Evolutionary conservation across 306 rosid genomes (phyloP).

Genomic region (Pyrus pyrifolia): DNA sequence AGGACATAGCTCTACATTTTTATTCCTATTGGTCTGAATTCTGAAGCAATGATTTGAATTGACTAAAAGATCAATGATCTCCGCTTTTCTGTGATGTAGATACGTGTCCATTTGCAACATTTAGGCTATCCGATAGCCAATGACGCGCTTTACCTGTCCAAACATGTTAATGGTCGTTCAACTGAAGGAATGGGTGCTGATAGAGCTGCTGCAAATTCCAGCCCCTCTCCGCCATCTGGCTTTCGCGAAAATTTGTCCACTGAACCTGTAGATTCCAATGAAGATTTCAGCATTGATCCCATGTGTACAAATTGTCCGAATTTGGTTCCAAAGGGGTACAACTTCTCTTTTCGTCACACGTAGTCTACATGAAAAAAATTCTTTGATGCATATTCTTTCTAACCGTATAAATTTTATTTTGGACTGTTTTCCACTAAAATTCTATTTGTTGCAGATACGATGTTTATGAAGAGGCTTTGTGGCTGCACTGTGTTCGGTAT

Average conservation of each 20-base stretch:
- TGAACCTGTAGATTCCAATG: slow-evolving; percentile 31
- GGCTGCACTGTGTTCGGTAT: slow-evolving; percentile 71
- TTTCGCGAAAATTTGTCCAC: slow-evolving; percentile 23
- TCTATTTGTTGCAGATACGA: slow-evolving; percentile 46
- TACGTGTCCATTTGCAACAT: slow-evolving; percentile 76
- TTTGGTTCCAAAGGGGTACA: slow-evolving; percentile 80
- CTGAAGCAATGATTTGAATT: not conserved
- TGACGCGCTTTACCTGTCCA: slow-evolving; percentile 62
- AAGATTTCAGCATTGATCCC: slow-evolving; percentile 60
- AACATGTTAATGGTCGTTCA: slow-evolving; percentile 34
- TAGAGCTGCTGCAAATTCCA: slow-evolving; percentile 41
- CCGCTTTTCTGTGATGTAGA: slow-evolving; percentile 35
- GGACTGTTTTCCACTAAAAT: not conserved
- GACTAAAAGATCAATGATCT: not conserved
- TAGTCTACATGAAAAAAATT: not conserved
- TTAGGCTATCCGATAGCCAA: slow-evolving; percentile 85
- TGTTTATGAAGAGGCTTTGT: slow-evolving; percentile 58
- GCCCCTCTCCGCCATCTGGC: slow-evolving; percentile 26
- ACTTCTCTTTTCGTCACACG: not conserved
- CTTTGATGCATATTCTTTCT: not conserved
- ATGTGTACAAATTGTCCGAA: slow-evolving; percentile 91
- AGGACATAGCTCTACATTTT: not conserved
- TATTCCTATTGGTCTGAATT: not conserved
- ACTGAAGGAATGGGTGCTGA: slow-evolving; percentile 46
- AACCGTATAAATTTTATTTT: not conserved